These are phyloP conservation scores for Penicillium palitans DNA, from an alignment of 2,329 filamentous ascomycete species.

Conservation along the genomic window DNA sequence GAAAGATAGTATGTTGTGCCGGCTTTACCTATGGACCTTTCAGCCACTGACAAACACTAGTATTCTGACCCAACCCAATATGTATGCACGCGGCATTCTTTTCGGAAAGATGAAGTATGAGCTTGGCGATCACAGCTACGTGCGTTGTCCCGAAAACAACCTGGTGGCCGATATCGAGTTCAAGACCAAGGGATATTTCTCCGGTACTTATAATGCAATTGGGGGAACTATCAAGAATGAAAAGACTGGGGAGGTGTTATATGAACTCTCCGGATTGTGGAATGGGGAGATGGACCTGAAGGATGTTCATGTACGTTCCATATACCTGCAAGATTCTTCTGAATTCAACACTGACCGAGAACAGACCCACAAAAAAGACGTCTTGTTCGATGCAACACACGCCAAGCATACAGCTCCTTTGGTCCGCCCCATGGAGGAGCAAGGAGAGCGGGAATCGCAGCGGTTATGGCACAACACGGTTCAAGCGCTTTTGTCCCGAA, in stretches of 20 bases:
- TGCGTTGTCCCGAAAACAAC: slow-evolving; percentile 84
- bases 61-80: slow-evolving; percentile 94
- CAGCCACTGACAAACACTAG: slow-evolving; percentile 46
- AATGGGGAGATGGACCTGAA: slow-evolving; percentile 93
- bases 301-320: slow-evolving; percentile 59
- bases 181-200: slow-evolving; percentile 97
- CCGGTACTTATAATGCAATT: slow-evolving; percentile 94
- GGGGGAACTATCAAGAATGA: slow-evolving; percentile 88
- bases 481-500: slow-evolving; percentile 75
- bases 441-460: slow-evolving; percentile 87
- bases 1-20: slow-evolving; percentile 78
- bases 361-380: slow-evolving; percentile 82
- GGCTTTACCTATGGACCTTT: not conserved
- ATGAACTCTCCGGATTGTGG: slow-evolving; percentile 89
- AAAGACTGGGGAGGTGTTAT: slow-evolving; percentile 81
- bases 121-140: slow-evolving; percentile 91
- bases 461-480: slow-evolving; percentile 80
- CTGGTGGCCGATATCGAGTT: slow-evolving; percentile 92
- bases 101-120: slow-evolving; percentile 99
- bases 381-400: slow-evolving; percentile 82
- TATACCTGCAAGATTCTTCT: not conserved
- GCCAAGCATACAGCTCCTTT: slow-evolving; percentile 73
- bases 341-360: slow-evolving; percentile 11
- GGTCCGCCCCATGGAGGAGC: slow-evolving; percentile 77
- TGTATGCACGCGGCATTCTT: slow-evolving; percentile 95